These are phyloP conservation scores for Lasiosphaeris hirsuta DNA, from an alignment of 495 filamentous ascomycete genomes.

Conservation along the genomic window DNA sequence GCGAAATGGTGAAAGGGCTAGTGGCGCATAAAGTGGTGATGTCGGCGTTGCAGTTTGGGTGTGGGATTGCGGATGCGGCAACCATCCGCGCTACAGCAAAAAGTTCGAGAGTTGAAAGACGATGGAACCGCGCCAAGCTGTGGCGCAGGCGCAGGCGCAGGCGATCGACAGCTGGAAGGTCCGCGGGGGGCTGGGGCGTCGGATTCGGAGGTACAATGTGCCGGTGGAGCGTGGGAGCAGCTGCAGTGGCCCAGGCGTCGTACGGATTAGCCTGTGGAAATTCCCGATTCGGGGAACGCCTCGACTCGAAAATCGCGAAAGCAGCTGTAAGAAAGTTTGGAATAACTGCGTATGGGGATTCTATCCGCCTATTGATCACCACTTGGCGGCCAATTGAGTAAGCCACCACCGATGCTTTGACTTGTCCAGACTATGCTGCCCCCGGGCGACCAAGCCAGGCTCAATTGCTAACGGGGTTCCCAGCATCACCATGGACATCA, in stretches of 20 bases:
- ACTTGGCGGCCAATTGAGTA: conserved; percentile 17
- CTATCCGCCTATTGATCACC: too few relatives aligned
- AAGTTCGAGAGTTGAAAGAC: too few relatives aligned
- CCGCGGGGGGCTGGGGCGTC: not conserved
- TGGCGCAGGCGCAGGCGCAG: not conserved
- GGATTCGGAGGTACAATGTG: not conserved
- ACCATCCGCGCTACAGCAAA: too few relatives aligned
- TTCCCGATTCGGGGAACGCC: not conserved
- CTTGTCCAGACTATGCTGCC: not conserved
- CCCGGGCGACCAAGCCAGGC: not conserved
- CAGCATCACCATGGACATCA: conserved; percentile 27
- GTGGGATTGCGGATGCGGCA: not conserved
- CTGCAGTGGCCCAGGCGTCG: not conserved
- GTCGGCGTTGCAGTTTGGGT: not conserved
- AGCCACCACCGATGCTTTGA: not conserved
- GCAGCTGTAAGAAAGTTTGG: conserved; percentile 1
- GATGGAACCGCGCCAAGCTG: not conserved
- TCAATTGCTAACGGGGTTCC: not conserved
- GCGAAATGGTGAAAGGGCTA: not conserved
- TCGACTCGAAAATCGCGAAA: not conserved
- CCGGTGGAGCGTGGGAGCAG: not conserved
- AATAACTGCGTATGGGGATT: too few relatives aligned
- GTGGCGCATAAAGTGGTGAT: not conserved
- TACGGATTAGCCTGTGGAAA: not conserved
- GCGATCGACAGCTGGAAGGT: not conserved